Evolutionary conservation across 345 rosid species (phyloP), one percentile per base, ranked within the genome.

Genomic region (Citrus glauca): DNA sequence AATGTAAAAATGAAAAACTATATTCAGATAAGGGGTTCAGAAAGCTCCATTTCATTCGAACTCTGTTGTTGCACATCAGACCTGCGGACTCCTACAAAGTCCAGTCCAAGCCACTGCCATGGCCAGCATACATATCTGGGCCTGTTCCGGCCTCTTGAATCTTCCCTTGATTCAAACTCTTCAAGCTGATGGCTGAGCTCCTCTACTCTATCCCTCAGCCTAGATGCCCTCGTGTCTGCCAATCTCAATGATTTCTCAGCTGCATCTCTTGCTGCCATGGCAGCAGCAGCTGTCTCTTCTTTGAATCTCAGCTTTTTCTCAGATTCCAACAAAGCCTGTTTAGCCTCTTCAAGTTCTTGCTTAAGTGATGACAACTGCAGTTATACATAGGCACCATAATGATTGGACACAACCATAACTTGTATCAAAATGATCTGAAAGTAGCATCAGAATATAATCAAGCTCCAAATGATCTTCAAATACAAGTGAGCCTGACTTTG

Each of bases 191-290:
- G 91, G 86, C 89, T 93, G 59, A 94, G 88, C 83, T 91, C 97
- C 86, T 94, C 98, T 61, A 94, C 87, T 83, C 96, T 93, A 66
- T 91, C 99, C 84, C 99, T 89, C 83, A 94, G 87, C 85, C 96
- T 88, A n/a, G 92, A 75, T 2, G 98, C 97, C 73, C 98, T 94
- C 79, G 77, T 66, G 87, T 97, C 99, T 13, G 96, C 99, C 73
- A 97, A 78, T 71, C 85, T 86, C 84, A 97, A 85, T 10, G 99
- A 97, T 82, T 90, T 91, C 88, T 93, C 99, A 33, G 99, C 99
- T 48, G 99, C 99, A 75, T 94, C 99, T 81, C 99, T 94, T 32
- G 98, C 99, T 19, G 94, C 94, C 97, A 97, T 97, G 63, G 99
- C 98, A 7, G 99, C 98, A 7, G 88, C 85, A 2, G 98, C 98